These are phyloP conservation scores for Psilocybe cubensis DNA, from an alignment of 768 basidiomycete species.

Conservation along the genomic window DNA sequence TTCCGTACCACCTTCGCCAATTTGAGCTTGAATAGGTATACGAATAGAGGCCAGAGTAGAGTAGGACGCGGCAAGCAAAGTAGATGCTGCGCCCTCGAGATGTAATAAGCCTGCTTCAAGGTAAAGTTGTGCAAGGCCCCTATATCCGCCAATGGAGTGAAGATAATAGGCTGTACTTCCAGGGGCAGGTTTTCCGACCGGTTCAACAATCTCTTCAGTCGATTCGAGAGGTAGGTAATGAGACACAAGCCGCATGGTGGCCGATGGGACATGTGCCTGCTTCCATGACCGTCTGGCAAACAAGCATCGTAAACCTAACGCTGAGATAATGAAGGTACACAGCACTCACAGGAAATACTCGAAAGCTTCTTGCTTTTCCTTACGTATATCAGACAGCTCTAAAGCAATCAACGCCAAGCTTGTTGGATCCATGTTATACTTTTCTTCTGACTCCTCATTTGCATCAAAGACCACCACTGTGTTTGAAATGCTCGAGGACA, in stretches of 20 bases:
- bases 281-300: constrained; percentile 76
- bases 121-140: constrained; percentile 74
- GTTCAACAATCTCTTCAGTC: constrained; percentile 35
- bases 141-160: constrained; percentile 66
- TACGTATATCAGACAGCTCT: constrained; percentile 75
- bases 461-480: constrained; percentile 57
- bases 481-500: constrained; percentile 55
- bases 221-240: constrained; percentile 69
- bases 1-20: constrained; percentile 62
- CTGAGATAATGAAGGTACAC: neutral
- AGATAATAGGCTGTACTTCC: constrained; percentile 66
- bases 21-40: constrained; percentile 54
- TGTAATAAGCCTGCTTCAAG: constrained; percentile 79
- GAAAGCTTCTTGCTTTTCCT: constrained; percentile 77
- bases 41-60: constrained; percentile 81
- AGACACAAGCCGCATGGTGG: constrained; percentile 77
- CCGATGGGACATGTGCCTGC: constrained; percentile 72
- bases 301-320: neutral
- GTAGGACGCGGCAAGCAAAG: constrained; percentile 73
- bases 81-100: constrained; percentile 78
- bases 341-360: constrained; percentile 75
- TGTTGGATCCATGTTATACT: constrained; percentile 87
- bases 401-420: constrained; percentile 74
- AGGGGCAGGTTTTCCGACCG: constrained; percentile 42
- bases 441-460: constrained; percentile 55